Conservation (phyloP, 441 rosid species). For the Pelargonium myrrhifolium region DNA sequence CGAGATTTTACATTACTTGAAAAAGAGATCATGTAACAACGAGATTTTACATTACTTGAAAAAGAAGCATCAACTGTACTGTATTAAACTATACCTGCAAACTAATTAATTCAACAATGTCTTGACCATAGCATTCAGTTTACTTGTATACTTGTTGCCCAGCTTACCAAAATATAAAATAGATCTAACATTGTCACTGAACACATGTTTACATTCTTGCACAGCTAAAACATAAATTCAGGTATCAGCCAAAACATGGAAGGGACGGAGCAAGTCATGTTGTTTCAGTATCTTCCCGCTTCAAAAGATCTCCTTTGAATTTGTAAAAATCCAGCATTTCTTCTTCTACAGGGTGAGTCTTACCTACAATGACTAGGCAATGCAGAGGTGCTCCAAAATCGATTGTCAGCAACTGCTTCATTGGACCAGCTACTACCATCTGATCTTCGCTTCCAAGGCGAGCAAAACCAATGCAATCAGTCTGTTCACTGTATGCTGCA, state of each 20-base stretch:
- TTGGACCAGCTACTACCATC: constrained; percentile 68
- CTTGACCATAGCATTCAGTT: too few species aligned
- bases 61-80: too few species aligned
- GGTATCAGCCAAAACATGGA: neutral
- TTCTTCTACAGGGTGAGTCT: constrained; percentile 77
- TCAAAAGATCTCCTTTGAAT: constrained; percentile 17
- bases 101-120: too few species aligned
- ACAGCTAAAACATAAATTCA: neutral
- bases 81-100: too few species aligned
- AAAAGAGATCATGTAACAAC: too few species aligned
- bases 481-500: constrained; percentile 58
- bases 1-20: too few species aligned
- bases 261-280: constrained; percentile 12
- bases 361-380: constrained; percentile 76
- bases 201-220: neutral
- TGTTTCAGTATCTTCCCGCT: neutral
- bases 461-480: constrained; percentile 74
- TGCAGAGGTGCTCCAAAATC: constrained; percentile 82
- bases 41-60: too few species aligned
- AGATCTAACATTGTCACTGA: too few species aligned
- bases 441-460: constrained; percentile 81
- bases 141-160: too few species aligned
- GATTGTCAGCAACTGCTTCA: constrained; percentile 52
- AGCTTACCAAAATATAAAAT: too few species aligned
- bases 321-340: constrained; percentile 79